Evolutionary conservation across 2,329 filamentous ascomycete genomes (phyloP).

Genomic region (Aspergillus sp.): DNA sequence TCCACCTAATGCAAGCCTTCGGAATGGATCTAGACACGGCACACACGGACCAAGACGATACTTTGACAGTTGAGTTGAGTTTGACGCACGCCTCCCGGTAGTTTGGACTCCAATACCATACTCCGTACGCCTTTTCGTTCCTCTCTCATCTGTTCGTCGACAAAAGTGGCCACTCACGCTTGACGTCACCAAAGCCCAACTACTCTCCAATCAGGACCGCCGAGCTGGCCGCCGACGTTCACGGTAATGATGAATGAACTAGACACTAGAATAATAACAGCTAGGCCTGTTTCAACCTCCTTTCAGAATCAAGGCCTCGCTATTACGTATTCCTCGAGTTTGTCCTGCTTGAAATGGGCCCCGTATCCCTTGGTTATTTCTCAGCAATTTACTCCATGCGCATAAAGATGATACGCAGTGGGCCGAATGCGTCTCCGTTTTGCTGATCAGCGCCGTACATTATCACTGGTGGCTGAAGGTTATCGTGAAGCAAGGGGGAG

Average conservation of each 20-base stretch:
- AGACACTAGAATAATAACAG: background rate
- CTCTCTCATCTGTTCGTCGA: background rate
- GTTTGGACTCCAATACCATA: background rate
- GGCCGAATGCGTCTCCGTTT: background rate
- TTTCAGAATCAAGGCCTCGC: background rate
- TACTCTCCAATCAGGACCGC: background rate
- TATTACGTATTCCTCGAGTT: too few species aligned
- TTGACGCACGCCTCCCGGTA: background rate
- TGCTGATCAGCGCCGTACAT: background rate
- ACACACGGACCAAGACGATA: background rate
- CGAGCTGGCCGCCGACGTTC: too few species aligned
- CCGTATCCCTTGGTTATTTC: background rate
- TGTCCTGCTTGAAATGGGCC: background rate
- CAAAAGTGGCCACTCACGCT: background rate
- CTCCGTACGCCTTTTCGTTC: background rate
- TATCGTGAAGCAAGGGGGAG: background rate
- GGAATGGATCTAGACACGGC: constrained; percentile 3
- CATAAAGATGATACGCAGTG: background rate
- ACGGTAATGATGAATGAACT: background rate
- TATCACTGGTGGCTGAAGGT: background rate
- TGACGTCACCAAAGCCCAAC: background rate
- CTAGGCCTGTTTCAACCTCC: background rate
- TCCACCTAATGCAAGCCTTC: constrained; percentile 5
- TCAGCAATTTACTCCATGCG: background rate
- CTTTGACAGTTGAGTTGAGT: background rate